Base-by-base conservation (phyloP, 164 flowering plant species). In the Magnolia changhungtana region DNA sequence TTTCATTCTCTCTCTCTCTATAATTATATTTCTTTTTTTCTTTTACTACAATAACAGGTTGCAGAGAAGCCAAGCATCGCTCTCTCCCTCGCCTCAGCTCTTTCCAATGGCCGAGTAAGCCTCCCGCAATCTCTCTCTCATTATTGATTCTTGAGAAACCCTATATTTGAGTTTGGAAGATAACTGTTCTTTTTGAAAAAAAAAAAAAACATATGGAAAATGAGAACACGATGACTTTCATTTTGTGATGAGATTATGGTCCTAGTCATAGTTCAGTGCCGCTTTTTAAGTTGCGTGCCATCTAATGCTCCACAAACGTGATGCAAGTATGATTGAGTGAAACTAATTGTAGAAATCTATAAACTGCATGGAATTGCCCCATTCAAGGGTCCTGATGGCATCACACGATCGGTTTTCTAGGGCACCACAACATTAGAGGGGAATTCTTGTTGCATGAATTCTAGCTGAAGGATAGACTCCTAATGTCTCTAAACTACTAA, bases 41-140 rank as follows among this genome's bases (percentile, higher is more conserved):
- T 7, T 59, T 16, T 67, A 7, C 2, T 67, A 1, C 19, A 16
- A 16, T 68, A 75, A 59, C 87, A 93, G 98, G 98, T 94, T 7
- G 98, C 96, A 0, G 98, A 95, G 90, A 95, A 95, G 85, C 98
- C 98, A 5, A 95, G 97, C 82, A 95, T 95, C 65, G 98, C 98
- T 76, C 90, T 90, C 45, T 87, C 98, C 29, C 87, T 95, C 45
- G 97, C 98, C 72, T 69, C 89, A 0, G 93, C 84, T 7, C 95
- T 95, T 71, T 95, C 98, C 7, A 85, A 80, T 65, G 96, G 95
- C 77, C 88, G 85, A 20, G 98, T 92, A 86, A 66, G 80, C 74
- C 67, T n/a, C 67, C 20, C 21, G 6, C 65, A 14, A 19, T 65
- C 16, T 65, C 68, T 65, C 29, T 20, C 68, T 20, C 68, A 66